These are phyloP conservation scores for Rhytidhysteron rufulum DNA, from an alignment of 2,329 filamentous ascomycete species.

Conservation along the genomic window DNA sequence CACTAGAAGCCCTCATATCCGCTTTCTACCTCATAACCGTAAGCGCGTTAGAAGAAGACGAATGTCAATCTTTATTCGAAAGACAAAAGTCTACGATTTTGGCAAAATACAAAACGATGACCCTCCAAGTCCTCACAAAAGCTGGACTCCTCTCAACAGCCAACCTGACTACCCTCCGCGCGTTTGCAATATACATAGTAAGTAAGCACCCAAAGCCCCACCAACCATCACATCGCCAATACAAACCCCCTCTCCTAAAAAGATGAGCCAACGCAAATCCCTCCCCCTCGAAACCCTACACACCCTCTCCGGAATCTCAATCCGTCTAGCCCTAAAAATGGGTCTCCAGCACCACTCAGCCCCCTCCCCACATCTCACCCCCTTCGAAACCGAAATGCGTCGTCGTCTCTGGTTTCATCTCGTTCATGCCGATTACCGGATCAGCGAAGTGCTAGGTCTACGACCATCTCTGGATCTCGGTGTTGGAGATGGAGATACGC, in stretches of 20 bases:
- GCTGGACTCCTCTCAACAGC: slow-evolving; percentile 2
- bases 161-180: slow-evolving; percentile 1
- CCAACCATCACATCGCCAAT: background rate
- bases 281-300: no score
- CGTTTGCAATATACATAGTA: slow-evolving; percentile 3
- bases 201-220: no score
- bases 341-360: slow-evolving; percentile 62
- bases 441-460: background rate
- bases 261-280: no score
- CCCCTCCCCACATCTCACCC: slow-evolving; percentile 47
- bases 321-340: slow-evolving; percentile 53
- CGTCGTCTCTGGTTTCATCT: slow-evolving; percentile 33
- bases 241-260: background rate
- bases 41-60: slow-evolving; percentile 54
- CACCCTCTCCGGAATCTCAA: slow-evolving; percentile 15
- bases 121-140: slow-evolving; percentile 1
- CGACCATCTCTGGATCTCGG: background rate
- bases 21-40: slow-evolving; percentile 29
- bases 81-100: slow-evolving; percentile 11
- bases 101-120: background rate
- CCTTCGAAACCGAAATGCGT: slow-evolving; percentile 42
- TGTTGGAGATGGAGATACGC: slow-evolving; percentile 5
- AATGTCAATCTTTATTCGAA: slow-evolving; percentile 52
- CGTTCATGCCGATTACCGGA: background rate
- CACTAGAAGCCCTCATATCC: slow-evolving; percentile 52